Base-by-base conservation (phyloP, 1,284 basidiomycete species). In the Ustilago vetiveriae region DNA sequence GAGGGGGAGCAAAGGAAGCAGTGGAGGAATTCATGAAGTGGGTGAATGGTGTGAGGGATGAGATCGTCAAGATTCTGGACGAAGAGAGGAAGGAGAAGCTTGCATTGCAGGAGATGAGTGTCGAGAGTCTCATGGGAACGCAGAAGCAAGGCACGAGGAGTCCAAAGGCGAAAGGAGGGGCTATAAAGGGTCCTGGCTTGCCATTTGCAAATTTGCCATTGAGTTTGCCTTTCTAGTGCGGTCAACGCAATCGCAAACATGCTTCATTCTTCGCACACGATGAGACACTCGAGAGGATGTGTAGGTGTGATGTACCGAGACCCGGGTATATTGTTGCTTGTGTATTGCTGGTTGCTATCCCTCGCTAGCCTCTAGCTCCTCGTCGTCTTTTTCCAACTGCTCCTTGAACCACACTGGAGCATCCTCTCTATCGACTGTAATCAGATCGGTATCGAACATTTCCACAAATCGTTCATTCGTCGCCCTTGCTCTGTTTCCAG, bases 1-100 rank as follows among this genome's bases (percentile, higher is more conserved):
- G 67, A 6, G 87, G 88, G 72, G 86, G 86, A 3, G 84, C 84
- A 1, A 45, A 46, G 4, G 76, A 83, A 7, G 76, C 87, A 8
- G 53, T 82, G 29, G 84, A 84, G 21, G 60, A 57, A 35, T 64
- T 56, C 17, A 22, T 64, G 39, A 49, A 42, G 32, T 70, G 67
- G 67, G 17, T 54, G 22, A 33, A 50, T 3, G 53, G 22, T 26
- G 66, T 69, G 5, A 38, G 47, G 22, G 66, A 51, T 21, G 55
- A 55, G 40, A 58, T 69, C 17, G 45, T 16, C 8, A 37, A 30
- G 47, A 69, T 69, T 38, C 14, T 64, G 13, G 55, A 58, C 6
- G 67, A 60, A 41, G 60, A 64, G 36, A 46, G 50, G 44, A 14
- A 42, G 47, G n/a, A 52, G 23, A 45, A 30, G 35, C 5, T 30